Conservation (phyloP, 140 eudicot genomes). For the Stevia rebaudiana region DNA sequence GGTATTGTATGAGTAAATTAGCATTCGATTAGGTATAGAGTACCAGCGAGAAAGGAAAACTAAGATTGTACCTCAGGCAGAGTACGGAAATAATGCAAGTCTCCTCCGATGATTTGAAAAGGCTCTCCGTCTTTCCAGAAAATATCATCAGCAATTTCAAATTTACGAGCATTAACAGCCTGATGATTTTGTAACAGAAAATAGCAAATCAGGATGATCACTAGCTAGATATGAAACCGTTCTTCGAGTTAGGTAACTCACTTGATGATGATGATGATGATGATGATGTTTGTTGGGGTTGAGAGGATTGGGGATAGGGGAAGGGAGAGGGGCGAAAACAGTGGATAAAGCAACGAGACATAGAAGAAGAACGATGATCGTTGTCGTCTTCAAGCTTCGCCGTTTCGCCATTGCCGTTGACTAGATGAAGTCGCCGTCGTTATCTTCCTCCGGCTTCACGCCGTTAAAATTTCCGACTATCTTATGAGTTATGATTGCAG, state of each 20-base stretch:
- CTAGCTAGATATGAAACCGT: neutral
- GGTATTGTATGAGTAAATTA: neutral
- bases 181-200: constrained; percentile 1
- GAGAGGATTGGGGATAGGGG: constrained; percentile 28
- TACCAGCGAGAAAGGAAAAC: neutral
- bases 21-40: constrained; percentile 1
- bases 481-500: constrained; percentile 1
- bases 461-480: constrained; percentile 5
- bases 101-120: constrained; percentile 86
- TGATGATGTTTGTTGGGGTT: constrained; percentile 19
- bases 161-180: constrained; percentile 36
- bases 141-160: constrained; percentile 70
- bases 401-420: constrained; percentile 35
- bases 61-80: constrained; percentile 54
- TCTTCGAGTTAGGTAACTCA: constrained; percentile 10
- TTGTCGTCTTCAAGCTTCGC: constrained; percentile 26
- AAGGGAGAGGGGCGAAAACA: constrained; percentile 41
- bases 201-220: neutral
- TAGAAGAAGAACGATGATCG: constrained; percentile 29
- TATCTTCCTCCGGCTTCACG: neutral
- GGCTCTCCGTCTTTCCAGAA: constrained; percentile 91
- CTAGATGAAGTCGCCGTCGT: constrained; percentile 6
- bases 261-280: constrained; percentile 8
- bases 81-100: constrained; percentile 86
- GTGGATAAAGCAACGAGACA: constrained; percentile 40